A percentile compares a stretch with the other conserved stretches of the same genome.
phyloP scores from a whole-genome alignment of 306 rosid species.

The Crataegus laevigata region DNA sequence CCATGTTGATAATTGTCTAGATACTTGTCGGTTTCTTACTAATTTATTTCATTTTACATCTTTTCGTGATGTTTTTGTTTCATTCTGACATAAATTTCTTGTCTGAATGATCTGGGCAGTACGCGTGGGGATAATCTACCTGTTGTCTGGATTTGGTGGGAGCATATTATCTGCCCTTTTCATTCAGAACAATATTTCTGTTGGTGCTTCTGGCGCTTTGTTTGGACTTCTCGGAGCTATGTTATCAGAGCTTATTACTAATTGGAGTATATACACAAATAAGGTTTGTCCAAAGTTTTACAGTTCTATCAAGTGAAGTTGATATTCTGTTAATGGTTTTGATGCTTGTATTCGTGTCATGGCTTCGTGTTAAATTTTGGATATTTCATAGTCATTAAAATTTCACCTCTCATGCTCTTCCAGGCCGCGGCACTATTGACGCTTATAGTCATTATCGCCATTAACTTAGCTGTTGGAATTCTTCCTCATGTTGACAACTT shows the following conservation, averaged over 20 bases:
- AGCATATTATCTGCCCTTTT: constrained; percentile 36
- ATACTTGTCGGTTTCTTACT: neutral
- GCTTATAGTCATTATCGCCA: constrained; percentile 29
- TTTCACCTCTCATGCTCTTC: neutral
- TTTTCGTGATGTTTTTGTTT: neutral
- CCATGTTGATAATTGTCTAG: neutral
- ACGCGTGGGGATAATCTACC: constrained; percentile 31
- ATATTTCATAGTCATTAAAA: neutral
- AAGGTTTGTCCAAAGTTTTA: constrained; percentile 19
- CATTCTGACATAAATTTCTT: neutral
- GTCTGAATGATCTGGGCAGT: constrained; percentile 19
- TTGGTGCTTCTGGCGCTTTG: constrained; percentile 49
- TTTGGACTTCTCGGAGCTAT: constrained; percentile 50
- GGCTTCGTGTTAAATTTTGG: neutral
- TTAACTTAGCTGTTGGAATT: constrained; percentile 42
- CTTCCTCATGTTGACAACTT: constrained; percentile 47
- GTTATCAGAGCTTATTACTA: constrained; percentile 43
- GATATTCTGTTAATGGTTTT: neutral
- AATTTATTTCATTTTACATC: neutral
- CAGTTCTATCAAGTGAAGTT: neutral
- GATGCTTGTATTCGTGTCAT: neutral
- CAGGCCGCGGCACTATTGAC: constrained; percentile 44
- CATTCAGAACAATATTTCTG: constrained; percentile 25
- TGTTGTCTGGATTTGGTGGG: constrained; percentile 42
- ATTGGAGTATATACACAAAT: constrained; percentile 38